Percentiles rank a stretch among this genome's conserved stretches.
phyloP scores from a whole-genome alignment of 169 alveolate genomes.

The Eimeria acervulina region DNA sequence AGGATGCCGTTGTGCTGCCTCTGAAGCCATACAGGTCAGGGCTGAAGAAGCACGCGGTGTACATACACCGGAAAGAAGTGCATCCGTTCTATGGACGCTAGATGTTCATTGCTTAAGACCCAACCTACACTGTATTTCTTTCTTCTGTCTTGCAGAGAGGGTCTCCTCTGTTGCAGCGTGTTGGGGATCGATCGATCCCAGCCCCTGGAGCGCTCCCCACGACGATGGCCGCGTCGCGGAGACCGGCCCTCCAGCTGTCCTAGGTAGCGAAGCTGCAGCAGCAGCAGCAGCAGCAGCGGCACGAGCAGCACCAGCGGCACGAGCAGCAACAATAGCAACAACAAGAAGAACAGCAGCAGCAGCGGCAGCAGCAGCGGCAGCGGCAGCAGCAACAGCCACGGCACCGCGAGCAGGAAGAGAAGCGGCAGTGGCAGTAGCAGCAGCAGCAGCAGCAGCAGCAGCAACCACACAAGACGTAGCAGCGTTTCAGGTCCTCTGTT shows the following conservation, averaged over 20 bases:
- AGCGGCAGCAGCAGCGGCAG: neutral
- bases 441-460: conserved; percentile 9
- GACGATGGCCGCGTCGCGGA: neutral
- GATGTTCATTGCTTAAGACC: neutral
- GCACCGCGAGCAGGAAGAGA: neutral
- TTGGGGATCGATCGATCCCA: conserved; percentile 4
- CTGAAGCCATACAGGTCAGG: neutral
- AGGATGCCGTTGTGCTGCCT: neutral
- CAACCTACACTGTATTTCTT: neutral
- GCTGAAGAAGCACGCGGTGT: neutral
- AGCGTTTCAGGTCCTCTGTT: neutral
- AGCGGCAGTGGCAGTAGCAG: neutral
- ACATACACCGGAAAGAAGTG: neutral
- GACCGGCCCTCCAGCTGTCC: neutral
- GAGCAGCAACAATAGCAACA: neutral
- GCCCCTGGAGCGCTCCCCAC: neutral
- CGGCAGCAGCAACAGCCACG: neutral
- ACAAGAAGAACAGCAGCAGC: neutral
- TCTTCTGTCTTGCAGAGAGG: neutral
- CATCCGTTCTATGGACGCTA: neutral
- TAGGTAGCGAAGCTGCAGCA: conserved; percentile 21
- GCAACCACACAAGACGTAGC: neutral
- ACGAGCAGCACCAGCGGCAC: neutral
- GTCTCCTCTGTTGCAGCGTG: neutral
- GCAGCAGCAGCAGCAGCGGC: neutral